Evolutionary conservation across 2,329 filamentous ascomycete species (phyloP).

Genomic region (Xylaria sp.): DNA sequence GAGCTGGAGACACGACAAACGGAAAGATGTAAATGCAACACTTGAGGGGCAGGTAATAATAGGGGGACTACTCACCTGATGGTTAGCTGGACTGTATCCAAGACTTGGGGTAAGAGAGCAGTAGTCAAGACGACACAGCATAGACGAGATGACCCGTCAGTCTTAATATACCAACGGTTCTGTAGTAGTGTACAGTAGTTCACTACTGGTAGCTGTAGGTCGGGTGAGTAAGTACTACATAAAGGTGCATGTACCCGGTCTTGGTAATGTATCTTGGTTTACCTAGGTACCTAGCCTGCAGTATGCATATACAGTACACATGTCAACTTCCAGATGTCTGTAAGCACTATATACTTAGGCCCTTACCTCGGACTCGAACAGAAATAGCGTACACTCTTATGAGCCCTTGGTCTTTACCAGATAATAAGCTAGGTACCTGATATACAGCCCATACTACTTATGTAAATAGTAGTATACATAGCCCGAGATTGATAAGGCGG

Average conservation of each 20-base stretch:
- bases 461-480: background rate
- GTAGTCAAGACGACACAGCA: constrained; percentile 7
- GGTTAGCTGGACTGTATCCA: constrained; percentile 14
- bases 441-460: no score
- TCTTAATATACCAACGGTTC: constrained; percentile 30
- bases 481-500: background rate
- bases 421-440: constrained; percentile 9
- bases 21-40: constrained; percentile 24
- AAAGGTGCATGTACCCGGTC: background rate
- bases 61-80: constrained; percentile 33
- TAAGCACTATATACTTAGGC: background rate
- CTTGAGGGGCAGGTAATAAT: constrained; percentile 29
- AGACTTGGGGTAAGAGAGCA: constrained; percentile 16
- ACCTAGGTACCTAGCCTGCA: background rate
- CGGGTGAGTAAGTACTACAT: background rate
- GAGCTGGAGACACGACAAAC: constrained; percentile 16
- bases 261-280: background rate
- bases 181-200: constrained; percentile 3
- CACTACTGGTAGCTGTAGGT: background rate
- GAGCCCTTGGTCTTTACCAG: background rate
- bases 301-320: background rate
- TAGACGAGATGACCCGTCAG: constrained; percentile 12
- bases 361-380: background rate
- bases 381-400: background rate
- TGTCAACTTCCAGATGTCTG: background rate